Evolutionary conservation across 2,329 filamentous ascomycete species (phyloP), one percentile per base, ranked within the genome.

Genomic region (Xylariomycetidae sp.): DNA sequence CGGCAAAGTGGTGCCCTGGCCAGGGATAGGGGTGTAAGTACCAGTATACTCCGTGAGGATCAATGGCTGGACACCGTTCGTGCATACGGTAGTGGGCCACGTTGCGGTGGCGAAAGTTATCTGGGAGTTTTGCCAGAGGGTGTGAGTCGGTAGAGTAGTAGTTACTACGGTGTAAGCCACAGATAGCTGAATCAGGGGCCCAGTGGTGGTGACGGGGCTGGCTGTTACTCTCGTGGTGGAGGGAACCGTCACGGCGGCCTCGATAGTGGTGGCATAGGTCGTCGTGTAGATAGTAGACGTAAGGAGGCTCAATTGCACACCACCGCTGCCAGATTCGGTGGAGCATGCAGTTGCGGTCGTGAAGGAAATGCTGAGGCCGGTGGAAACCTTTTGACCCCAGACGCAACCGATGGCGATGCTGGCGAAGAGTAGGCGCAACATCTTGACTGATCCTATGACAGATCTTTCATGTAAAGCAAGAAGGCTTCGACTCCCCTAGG

Each of bases 31-130:
- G 4, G 27, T 30, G 25, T 39, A 42, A n/a, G 27, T 36, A 20
- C 39, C 39, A 17, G 33, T 28, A 11, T 38, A 42, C 7, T 31
- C 11, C 6, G 39, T 39, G 13, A 39, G 36, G 3, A 31, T 42
- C 13, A 33, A 16, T n/a, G 33, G 36, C 13, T 42, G 34, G 14
- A 14, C 36, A 25, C 27, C 36, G 19, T 31, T 25, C 5, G 33
- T 23, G 25, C 38, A 41, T n/a, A 36, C 36, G 25, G 30, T 36
- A 15, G 27, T 20, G 5, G 29, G 26, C 16, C 35, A 41, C 3
- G 20, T 13, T n/a, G 23, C 38, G 13, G 35, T 41, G 5, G 34
- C 38, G 11, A 38, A 31, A n/a, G 31, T 35, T 13, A 13, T 29
- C 14, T 5, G 7, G 14, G 12, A 13, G 10, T 26, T 26, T 5